These are phyloP conservation scores for Euclidium syriacum DNA, from an alignment of 345 rosid genomes.

Conservation along the genomic window DNA sequence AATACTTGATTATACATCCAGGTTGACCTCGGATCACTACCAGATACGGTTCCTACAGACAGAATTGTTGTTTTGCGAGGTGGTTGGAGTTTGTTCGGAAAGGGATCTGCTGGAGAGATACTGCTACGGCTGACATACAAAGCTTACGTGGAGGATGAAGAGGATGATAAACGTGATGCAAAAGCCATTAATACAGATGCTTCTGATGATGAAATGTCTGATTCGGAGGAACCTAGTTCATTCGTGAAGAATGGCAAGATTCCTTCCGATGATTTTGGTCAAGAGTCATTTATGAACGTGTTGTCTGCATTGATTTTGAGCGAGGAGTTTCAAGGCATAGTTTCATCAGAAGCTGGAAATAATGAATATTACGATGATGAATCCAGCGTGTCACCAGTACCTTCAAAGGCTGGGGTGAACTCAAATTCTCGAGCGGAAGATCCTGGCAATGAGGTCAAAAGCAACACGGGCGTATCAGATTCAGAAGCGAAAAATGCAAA, in stretches of 20 bases:
- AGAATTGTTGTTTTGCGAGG: slow-evolving; percentile 63
- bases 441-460: slow-evolving; percentile 34
- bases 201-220: slow-evolving; percentile 79
- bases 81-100: slow-evolving; percentile 74
- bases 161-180: slow-evolving; percentile 55
- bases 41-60: slow-evolving; percentile 95
- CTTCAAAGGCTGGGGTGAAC: slow-evolving; percentile 35
- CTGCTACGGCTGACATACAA: slow-evolving; percentile 89
- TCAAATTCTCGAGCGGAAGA: slow-evolving; percentile 31
- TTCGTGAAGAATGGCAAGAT: slow-evolving; percentile 29
- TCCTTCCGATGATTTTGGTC: slow-evolving; percentile 40
- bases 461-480: slow-evolving; percentile 5
- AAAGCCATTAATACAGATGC: slow-evolving; percentile 42
- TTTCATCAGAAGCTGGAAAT: slow-evolving; percentile 76
- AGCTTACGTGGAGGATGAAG: slow-evolving; percentile 98
- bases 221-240: slow-evolving; percentile 51
- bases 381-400: slow-evolving; percentile 30
- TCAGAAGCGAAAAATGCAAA: neutral
- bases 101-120: slow-evolving; percentile 77
- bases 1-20: slow-evolving; percentile 32
- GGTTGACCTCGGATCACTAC: slow-evolving; percentile 77
- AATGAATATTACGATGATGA: slow-evolving; percentile 41
- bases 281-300: slow-evolving; percentile 92
- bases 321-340: slow-evolving; percentile 96
- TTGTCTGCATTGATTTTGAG: slow-evolving; percentile 88